phyloP scores from a whole-genome alignment of 768 basidiomycete genomes.

The Dacryopinax primogenitus region DNA sequence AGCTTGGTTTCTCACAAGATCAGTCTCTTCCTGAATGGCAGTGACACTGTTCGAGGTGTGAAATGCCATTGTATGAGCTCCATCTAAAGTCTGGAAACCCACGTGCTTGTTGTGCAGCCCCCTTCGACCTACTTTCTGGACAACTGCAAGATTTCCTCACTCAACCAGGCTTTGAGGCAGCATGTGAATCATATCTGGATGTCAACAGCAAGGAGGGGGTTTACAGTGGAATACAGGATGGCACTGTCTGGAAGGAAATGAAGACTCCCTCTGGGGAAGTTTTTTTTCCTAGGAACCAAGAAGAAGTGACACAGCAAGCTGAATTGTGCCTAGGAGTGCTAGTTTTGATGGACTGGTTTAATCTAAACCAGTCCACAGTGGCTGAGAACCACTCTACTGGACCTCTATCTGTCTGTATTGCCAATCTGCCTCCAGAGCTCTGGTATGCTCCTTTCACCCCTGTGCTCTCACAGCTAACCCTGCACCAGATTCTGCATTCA shows the following conservation, averaged over 20 bases:
- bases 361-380: conserved; percentile 17
- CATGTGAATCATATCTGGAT: neutral
- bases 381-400: conserved; percentile 24
- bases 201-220: neutral
- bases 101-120: neutral
- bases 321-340: conserved; percentile 5
- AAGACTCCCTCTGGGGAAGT: neutral
- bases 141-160: neutral
- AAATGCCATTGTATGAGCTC: neutral
- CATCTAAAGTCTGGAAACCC: neutral
- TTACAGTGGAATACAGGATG: neutral
- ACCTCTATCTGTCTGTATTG: conserved; percentile 8
- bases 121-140: neutral
- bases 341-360: conserved; percentile 9
- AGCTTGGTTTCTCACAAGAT: neutral
- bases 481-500: neutral
- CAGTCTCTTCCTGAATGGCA: neutral
- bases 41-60: neutral
- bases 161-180: neutral
- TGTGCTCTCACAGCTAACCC: neutral
- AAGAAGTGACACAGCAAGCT: conserved; percentile 14
- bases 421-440: conserved; percentile 6
- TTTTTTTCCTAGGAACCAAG: neutral
- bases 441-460: neutral
- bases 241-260: conserved; percentile 1